phyloP scores from a whole-genome alignment of 2,329 filamentous ascomycete species.

The Sclerotinia trifoliorum region DNA sequence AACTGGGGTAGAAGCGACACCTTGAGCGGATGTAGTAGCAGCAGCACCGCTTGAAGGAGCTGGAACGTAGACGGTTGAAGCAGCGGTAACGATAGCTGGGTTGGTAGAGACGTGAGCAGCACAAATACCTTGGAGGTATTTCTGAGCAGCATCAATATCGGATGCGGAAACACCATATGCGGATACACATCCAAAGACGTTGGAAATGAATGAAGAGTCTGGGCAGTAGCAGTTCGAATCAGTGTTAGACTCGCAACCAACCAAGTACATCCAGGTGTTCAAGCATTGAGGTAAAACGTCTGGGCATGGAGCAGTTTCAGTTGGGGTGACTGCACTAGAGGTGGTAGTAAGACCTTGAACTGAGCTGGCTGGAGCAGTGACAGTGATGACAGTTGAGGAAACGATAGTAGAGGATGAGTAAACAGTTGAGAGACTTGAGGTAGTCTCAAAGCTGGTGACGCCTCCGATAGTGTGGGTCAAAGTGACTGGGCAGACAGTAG shows the following conservation, averaged over 20 bases:
- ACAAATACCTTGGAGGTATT: conserved; percentile 90
- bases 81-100: conserved; percentile 79
- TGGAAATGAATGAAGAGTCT: conserved; percentile 69
- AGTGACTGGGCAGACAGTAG: conserved; percentile 39
- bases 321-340: conserved; percentile 38
- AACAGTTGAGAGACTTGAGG: conserved; percentile 40
- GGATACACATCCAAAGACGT: conserved; percentile 78
- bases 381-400: conserved; percentile 10
- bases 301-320: conserved; percentile 50
- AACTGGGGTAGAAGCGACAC: conserved; percentile 42
- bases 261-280: conserved; percentile 80
- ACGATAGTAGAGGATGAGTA: conserved; percentile 37
- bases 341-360: conserved; percentile 24
- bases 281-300: conserved; percentile 80
- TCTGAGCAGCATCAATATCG: conserved; percentile 68
- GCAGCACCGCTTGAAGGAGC: conserved; percentile 44
- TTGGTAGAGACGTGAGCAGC: conserved; percentile 70
- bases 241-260: conserved; percentile 79
- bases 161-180: conserved; percentile 67
- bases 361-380: conserved; percentile 28
- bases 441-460: conserved; percentile 30
- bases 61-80: conserved; percentile 59
- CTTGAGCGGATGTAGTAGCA: conserved; percentile 23
- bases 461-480: conserved; percentile 28
- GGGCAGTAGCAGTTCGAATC: conserved; percentile 87